Conservation (phyloP, 2,329 filamentous ascomycete species). For the Sphaerulina musiva region DNA sequence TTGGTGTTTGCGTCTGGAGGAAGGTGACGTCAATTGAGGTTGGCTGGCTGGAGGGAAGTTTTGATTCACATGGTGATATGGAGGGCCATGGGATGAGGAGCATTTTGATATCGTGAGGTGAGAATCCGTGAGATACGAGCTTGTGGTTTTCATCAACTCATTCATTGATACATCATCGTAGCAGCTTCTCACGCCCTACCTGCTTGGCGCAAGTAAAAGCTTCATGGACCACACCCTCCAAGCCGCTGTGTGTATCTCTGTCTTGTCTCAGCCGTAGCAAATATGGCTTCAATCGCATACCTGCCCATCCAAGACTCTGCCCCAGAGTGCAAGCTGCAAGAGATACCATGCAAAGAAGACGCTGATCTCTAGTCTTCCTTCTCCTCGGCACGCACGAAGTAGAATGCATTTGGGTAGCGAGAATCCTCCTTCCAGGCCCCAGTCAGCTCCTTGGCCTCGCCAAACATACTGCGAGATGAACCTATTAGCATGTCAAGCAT, state of each 20-base stretch:
- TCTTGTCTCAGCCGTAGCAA: neutral
- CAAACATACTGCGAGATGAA: slow-evolving; percentile 24
- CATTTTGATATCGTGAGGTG: neutral
- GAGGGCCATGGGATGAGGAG: slow-evolving; percentile 6
- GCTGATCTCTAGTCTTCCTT: slow-evolving; percentile 17
- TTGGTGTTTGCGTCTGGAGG: slow-evolving; percentile 10
- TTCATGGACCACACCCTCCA: neutral
- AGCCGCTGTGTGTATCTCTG: neutral
- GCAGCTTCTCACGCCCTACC: neutral
- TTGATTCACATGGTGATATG: slow-evolving; percentile 1
- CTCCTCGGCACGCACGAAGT: slow-evolving; percentile 31
- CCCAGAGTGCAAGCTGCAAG: neutral
- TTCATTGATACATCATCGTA: slow-evolving; percentile 1
- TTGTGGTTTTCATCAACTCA: neutral
- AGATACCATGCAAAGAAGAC: neutral
- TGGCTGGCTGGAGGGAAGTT: slow-evolving; percentile 5
- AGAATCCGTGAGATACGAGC: slow-evolving; percentile 1
- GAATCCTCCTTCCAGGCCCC: slow-evolving; percentile 34
- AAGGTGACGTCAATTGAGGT: slow-evolving; percentile 5
- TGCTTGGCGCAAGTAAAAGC: neutral
- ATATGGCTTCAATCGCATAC: slow-evolving; percentile 7
- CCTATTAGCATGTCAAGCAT: neutral
- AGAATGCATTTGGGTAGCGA: slow-evolving; percentile 30
- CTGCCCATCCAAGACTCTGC: slow-evolving; percentile 6
- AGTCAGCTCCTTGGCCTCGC: slow-evolving; percentile 31